phyloP scores from a whole-genome alignment of 2,329 filamentous ascomycete genomes.

The Aspergillus ruber region DNA sequence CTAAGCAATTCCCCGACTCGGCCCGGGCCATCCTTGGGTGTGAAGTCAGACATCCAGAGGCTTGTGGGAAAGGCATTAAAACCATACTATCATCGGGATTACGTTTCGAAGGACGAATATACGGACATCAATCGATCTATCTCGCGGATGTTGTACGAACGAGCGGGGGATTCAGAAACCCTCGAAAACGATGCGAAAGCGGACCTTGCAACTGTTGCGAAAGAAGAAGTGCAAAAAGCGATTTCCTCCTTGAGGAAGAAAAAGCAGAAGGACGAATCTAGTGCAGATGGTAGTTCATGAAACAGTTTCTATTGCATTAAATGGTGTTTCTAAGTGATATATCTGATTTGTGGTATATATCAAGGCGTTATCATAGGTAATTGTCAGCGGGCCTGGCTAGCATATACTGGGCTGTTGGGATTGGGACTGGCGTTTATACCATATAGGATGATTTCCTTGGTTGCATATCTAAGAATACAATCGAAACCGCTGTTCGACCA shows the following conservation, averaged over 20 bases:
- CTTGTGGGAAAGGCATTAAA: slow-evolving; percentile 80
- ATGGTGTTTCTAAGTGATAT: slow-evolving; percentile 15
- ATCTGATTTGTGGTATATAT: slow-evolving; percentile 9
- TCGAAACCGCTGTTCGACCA: not conserved
- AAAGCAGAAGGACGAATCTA: slow-evolving; percentile 12
- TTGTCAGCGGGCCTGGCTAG: not conserved
- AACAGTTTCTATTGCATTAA: slow-evolving; percentile 9
- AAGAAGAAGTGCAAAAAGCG: slow-evolving; percentile 70
- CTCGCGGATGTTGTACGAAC: slow-evolving; percentile 78
- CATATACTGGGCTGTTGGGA: not conserved
- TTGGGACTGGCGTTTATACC: not conserved
- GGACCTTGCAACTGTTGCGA: slow-evolving; percentile 69
- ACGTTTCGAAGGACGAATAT: slow-evolving; percentile 82
- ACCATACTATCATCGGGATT: slow-evolving; percentile 72
- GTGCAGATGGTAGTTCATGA: slow-evolving; percentile 13
- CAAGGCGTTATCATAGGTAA: slow-evolving; percentile 10
- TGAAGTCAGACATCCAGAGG: slow-evolving; percentile 81
- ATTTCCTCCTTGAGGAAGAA: slow-evolving; percentile 41
- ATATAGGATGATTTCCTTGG: not conserved
- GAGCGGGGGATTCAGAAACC: slow-evolving; percentile 48
- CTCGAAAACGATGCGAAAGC: slow-evolving; percentile 62
- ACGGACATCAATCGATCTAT: slow-evolving; percentile 86
- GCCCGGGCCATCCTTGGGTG: slow-evolving; percentile 63
- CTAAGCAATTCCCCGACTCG: slow-evolving; percentile 64
- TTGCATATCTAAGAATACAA: not conserved